These are phyloP conservation scores for Lizonia empirigonia DNA, from an alignment of 2,329 filamentous ascomycete genomes.

Conservation along the genomic window DNA sequence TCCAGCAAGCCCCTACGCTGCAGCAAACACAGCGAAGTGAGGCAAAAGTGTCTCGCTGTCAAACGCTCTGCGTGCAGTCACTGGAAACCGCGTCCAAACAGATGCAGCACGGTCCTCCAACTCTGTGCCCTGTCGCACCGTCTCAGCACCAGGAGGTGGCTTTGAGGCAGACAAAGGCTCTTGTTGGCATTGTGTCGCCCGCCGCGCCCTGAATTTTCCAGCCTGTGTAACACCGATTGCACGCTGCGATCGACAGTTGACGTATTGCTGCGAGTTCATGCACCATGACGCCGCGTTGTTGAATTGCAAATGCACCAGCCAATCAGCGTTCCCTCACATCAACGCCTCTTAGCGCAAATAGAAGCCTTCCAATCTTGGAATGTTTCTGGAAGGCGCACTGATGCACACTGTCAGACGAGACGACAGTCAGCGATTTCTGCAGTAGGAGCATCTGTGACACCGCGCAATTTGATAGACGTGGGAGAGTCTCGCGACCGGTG, in stretches of 20 bases:
- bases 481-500: too few species aligned
- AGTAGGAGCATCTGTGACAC: too few species aligned
- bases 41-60: conserved; percentile 15
- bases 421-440: background rate
- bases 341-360: conserved; percentile 6
- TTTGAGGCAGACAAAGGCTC: conserved; percentile 6
- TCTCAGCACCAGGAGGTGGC: conserved; percentile 15
- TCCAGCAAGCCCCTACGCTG: conserved; percentile 5
- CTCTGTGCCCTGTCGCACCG: conserved; percentile 14
- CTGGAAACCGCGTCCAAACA: conserved; percentile 5
- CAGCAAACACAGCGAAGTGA: conserved; percentile 21
- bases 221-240: background rate
- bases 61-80: conserved; percentile 10
- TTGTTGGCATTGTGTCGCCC: background rate
- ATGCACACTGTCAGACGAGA: conserved; percentile 8
- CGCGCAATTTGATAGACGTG: too few species aligned
- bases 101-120: conserved; percentile 1
- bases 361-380: background rate
- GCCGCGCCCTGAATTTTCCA: background rate
- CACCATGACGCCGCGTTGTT: conserved; percentile 12
- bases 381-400: conserved; percentile 11
- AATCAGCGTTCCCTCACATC: conserved; percentile 8
- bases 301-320: background rate
- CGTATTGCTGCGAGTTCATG: conserved; percentile 10
- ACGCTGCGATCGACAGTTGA: conserved; percentile 9